A percentile compares a stretch with the other conserved stretches of the same genome.
phyloP scores from a whole-genome alignment of 129 eudicot species.

The Lonicera japonica region DNA sequence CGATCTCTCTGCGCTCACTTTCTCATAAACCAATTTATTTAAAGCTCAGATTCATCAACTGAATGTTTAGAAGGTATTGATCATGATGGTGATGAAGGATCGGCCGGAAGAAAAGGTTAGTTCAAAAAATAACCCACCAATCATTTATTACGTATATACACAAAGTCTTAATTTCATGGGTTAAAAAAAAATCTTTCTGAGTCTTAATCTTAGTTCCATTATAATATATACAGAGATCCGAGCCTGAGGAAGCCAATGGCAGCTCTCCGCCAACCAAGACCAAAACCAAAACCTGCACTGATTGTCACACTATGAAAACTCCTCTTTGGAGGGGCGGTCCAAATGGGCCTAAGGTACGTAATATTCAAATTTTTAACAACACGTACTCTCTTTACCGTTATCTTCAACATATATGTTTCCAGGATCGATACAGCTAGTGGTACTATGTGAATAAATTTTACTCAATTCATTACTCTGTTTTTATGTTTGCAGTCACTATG shows the following conservation, averaged over 20 bases:
- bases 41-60: slow-evolving; percentile 3
- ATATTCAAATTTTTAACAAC: not conserved
- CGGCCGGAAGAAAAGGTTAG: slow-evolving; percentile 37
- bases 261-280: slow-evolving; percentile 19
- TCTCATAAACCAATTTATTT: slow-evolving; percentile 10
- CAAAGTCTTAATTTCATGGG: not conserved
- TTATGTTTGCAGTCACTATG: slow-evolving; percentile 42
- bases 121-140: not conserved
- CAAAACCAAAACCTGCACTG: slow-evolving; percentile 37
- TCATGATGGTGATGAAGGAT: slow-evolving; percentile 36
- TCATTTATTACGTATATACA: too few relatives aligned
- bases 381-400: too few relatives aligned
- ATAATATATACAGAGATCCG: slow-evolving; percentile 26
- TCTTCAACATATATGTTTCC: too few relatives aligned
- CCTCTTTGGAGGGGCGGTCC: slow-evolving; percentile 80
- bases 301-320: slow-evolving; percentile 55
- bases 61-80: not conserved
- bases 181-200: not conserved
- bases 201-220: not conserved
- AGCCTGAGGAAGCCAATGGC: slow-evolving; percentile 13
- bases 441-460: too few relatives aligned
- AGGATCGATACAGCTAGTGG: too few relatives aligned
- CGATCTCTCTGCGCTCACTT: slow-evolving; percentile 3
- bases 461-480: not conserved
- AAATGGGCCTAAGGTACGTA: slow-evolving; percentile 58